These are phyloP conservation scores for Fraxinus latifolia DNA, from an alignment of 305 asterid genomes.

Conservation along the genomic window DNA sequence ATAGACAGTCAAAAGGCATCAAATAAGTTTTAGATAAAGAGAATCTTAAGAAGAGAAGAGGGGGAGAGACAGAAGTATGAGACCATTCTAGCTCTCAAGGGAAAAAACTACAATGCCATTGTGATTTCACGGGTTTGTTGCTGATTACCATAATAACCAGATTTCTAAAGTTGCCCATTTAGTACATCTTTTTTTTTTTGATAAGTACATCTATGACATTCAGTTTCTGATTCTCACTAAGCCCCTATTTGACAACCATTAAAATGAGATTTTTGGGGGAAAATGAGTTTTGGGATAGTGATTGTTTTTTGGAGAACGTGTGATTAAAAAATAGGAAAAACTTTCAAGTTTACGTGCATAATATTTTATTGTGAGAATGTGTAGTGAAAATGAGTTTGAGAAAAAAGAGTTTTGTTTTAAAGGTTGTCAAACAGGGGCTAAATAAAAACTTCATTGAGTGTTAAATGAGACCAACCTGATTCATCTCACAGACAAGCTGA, in stretches of 20 bases:
- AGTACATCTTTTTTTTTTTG: no score
- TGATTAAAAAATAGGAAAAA: not conserved
- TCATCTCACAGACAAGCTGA: slow-evolving; percentile 96
- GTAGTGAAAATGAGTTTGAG: not conserved
- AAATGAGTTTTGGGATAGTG: not conserved
- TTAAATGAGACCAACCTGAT: slow-evolving; percentile 62
- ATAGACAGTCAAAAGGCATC: slow-evolving; percentile 25
- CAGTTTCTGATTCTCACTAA: slow-evolving; percentile 4
- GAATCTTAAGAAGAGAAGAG: slow-evolving; percentile 6
- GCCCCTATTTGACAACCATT: not conserved
- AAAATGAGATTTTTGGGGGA: not conserved
- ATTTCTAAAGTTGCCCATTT: not conserved
- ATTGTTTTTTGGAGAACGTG: not conserved
- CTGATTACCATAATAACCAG: not conserved
- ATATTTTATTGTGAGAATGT: not conserved
- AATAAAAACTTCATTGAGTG: slow-evolving; percentile 12
- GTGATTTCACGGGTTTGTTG: slow-evolving; percentile 5
- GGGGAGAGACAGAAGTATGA: not conserved
- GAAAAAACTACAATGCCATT: slow-evolving; percentile 9
- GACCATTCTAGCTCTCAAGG: not conserved
- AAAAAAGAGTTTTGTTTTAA: not conserved
- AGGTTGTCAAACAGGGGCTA: not conserved
- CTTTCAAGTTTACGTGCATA: not conserved
- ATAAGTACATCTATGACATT: slow-evolving; percentile 11
- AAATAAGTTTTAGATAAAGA: slow-evolving; percentile 27